These are phyloP conservation scores for Iodosphaeria phyllophila DNA, from an alignment of 2,329 filamentous ascomycete genomes.

Conservation along the genomic window DNA sequence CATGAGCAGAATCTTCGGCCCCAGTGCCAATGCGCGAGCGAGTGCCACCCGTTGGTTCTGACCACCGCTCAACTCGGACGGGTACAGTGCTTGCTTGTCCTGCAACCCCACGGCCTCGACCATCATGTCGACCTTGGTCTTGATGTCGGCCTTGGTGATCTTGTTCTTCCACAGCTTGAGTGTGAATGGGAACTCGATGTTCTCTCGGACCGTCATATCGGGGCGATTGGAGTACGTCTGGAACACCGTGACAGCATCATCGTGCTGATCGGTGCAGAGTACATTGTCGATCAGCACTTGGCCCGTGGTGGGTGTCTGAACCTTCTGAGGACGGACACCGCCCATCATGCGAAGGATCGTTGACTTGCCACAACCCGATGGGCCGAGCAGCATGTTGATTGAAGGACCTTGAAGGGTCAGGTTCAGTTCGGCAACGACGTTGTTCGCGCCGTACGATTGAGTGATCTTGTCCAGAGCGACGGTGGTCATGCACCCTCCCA, in stretches of 20 bases:
- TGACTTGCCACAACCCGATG: conserved; percentile 39
- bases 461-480: too few relatives aligned
- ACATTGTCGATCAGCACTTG: conserved; percentile 26
- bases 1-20: conserved; percentile 55
- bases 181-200: conserved; percentile 2
- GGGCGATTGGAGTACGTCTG: conserved; percentile 32
- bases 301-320: conserved; percentile 25
- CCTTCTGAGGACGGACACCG: too few relatives aligned
- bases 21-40: conserved; percentile 55
- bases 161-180: not conserved
- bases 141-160: conserved; percentile 3
- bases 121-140: conserved; percentile 4
- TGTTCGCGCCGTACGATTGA: too few relatives aligned
- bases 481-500: too few relatives aligned
- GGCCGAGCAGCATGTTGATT: conserved; percentile 37
- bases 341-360: conserved; percentile 36
- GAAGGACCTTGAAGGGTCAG: too few relatives aligned
- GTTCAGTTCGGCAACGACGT: too few relatives aligned
- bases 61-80: conserved; percentile 50
- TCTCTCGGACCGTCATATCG: conserved; percentile 31
- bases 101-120: conserved; percentile 30
- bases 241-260: conserved; percentile 22
- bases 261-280: too few relatives aligned
- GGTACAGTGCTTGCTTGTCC: conserved; percentile 23
- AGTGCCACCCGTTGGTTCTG: conserved; percentile 71